Conservation (phyloP, 805 yeast genomes). For the Komagataella kurtzmanii region DNA sequence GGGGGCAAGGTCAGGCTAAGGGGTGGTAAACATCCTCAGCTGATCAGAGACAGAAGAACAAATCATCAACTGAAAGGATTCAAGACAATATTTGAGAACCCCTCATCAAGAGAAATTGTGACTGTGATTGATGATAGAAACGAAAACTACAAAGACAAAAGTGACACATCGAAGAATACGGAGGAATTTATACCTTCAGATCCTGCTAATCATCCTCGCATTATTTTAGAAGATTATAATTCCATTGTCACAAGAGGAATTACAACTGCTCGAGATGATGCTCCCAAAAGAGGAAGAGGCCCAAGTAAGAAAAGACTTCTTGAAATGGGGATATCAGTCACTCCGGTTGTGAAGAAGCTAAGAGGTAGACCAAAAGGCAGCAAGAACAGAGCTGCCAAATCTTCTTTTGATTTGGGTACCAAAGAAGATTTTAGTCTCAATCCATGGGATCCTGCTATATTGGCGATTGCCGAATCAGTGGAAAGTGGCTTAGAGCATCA, state of each 20-base stretch:
- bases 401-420: background rate
- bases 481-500: background rate
- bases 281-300: background rate
- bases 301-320: background rate
- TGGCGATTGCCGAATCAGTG: background rate
- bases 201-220: background rate
- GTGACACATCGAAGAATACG: too few species aligned
- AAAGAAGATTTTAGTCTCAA: background rate
- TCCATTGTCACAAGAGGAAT: conserved; percentile 1
- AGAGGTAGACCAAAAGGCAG: background rate
- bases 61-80: background rate
- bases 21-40: background rate
- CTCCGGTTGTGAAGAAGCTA: background rate
- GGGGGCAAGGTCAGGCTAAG: background rate
- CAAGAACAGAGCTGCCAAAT: background rate
- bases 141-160: background rate
- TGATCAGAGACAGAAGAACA: background rate
- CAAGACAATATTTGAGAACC: background rate
- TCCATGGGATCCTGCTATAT: background rate
- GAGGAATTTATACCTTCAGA: background rate
- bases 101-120: background rate
- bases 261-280: conserved; percentile 2
- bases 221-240: background rate
- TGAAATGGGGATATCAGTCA: background rate
- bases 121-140: background rate